Conservation (phyloP, 2,329 filamentous ascomycete genomes). For the Exophiala sp. region DNA sequence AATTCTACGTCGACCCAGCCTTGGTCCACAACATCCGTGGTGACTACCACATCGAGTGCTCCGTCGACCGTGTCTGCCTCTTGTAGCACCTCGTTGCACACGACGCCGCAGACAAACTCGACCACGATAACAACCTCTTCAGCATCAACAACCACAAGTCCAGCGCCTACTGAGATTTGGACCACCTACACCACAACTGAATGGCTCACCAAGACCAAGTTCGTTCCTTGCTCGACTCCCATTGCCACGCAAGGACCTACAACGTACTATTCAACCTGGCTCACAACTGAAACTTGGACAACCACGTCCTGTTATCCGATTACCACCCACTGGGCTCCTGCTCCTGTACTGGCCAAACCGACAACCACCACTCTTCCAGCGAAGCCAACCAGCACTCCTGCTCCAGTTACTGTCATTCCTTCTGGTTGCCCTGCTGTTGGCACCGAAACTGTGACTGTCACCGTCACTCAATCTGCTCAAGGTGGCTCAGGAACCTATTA, state of each 20-base stretch:
- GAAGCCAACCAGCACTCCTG: not conserved
- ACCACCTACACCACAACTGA: slow-evolving; percentile 29
- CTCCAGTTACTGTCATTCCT: slow-evolving; percentile 7
- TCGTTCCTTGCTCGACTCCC: slow-evolving; percentile 35
- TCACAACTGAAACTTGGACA: slow-evolving; percentile 31
- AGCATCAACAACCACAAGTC: slow-evolving; percentile 12
- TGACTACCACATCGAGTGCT: slow-evolving; percentile 11
- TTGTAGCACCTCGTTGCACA: not conserved
- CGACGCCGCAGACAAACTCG: slow-evolving; percentile 1
- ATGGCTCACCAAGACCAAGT: slow-evolving; percentile 32
- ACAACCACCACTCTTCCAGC: slow-evolving; percentile 13
- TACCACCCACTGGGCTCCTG: slow-evolving; percentile 17
- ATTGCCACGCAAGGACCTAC: slow-evolving; percentile 28
- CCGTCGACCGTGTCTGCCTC: slow-evolving; percentile 1
- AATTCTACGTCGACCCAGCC: slow-evolving; percentile 1
- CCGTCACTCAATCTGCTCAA: slow-evolving; percentile 8
- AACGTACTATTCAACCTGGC: slow-evolving; percentile 35
- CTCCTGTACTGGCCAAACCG: slow-evolving; percentile 6
- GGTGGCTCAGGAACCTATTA: slow-evolving; percentile 1
- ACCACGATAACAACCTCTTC: slow-evolving; percentile 11
- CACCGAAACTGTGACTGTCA: slow-evolving; percentile 19
- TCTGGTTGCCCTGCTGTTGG: slow-evolving; percentile 9
- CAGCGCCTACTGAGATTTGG: slow-evolving; percentile 10
- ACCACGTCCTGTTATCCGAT: slow-evolving; percentile 33
- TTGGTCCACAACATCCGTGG: not conserved